Conservation (phyloP, 2,329 filamentous ascomycete species). For the Conoideocrella luteorostrata region DNA sequence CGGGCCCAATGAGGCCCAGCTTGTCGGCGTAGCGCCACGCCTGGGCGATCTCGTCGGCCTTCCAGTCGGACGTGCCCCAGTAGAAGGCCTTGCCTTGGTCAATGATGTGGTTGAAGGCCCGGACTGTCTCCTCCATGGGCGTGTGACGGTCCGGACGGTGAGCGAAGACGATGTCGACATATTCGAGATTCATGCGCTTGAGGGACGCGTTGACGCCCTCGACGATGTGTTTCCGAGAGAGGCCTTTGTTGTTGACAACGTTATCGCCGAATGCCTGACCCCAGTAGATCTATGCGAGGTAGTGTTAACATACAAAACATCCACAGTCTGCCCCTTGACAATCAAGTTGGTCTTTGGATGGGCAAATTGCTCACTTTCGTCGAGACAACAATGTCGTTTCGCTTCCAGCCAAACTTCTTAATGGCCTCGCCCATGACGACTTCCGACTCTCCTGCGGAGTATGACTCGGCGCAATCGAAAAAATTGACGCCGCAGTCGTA, state of each 20-base stretch:
- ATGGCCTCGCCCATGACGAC: slow-evolving; percentile 56
- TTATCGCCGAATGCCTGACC: slow-evolving; percentile 54
- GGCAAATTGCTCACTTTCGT: slow-evolving; percentile 47
- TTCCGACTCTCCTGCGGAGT: slow-evolving; percentile 55
- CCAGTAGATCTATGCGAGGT: slow-evolving; percentile 62
- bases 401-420: slow-evolving; percentile 53
- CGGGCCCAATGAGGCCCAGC: slow-evolving; percentile 54
- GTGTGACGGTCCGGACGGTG: slow-evolving; percentile 62
- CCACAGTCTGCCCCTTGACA: no score
- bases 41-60: slow-evolving; percentile 57
- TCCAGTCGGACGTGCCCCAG: slow-evolving; percentile 66
- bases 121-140: slow-evolving; percentile 65
- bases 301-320: no score
- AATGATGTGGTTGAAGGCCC: slow-evolving; percentile 66
- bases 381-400: slow-evolving; percentile 54
- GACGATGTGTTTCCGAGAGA: slow-evolving; percentile 63
- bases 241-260: slow-evolving; percentile 58
- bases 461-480: slow-evolving; percentile 55
- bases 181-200: slow-evolving; percentile 48
- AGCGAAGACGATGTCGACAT: slow-evolving; percentile 64
- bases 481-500: slow-evolving; percentile 57
- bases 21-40: slow-evolving; percentile 56
- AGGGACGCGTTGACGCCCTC: slow-evolving; percentile 58
- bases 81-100: slow-evolving; percentile 62
- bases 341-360: no score